A percentile compares a stretch with the other conserved stretches of the same genome.
Evolutionary conservation across 805 yeast species (phyloP).

Genomic region (Candida pseudofarinosa): DNA sequence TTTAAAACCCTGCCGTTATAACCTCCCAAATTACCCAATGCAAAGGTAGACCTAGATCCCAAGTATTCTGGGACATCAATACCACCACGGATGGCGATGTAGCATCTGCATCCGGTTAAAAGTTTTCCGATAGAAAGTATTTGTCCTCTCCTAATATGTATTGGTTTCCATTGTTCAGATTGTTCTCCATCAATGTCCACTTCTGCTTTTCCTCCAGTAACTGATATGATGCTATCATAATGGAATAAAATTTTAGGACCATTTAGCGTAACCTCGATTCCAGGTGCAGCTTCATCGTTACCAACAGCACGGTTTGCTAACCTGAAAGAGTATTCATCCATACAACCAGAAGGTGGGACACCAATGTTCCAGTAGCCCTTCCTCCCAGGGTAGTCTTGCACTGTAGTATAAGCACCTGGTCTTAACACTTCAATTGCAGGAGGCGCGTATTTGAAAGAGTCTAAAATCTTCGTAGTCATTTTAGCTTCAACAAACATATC

Average conservation of each 20-base stretch:
- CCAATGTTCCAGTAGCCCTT: constrained; percentile 84
- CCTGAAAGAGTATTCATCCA: constrained; percentile 90
- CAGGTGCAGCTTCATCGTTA: constrained; percentile 77
- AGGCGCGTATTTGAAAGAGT: constrained; percentile 73
- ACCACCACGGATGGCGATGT: constrained; percentile 88
- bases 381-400: constrained; percentile 97
- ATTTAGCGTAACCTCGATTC: constrained; percentile 78
- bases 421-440: constrained; percentile 77
- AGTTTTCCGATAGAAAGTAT: constrained; percentile 78
- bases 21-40: constrained; percentile 91
- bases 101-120: constrained; percentile 79
- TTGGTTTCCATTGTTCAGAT: constrained; percentile 68
- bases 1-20: constrained; percentile 88
- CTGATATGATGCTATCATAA: constrained; percentile 67
- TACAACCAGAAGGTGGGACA: constrained; percentile 98
- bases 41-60: constrained; percentile 96
- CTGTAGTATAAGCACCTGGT: constrained; percentile 80
- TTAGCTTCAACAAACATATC: constrained; percentile 77
- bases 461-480: constrained; percentile 85
- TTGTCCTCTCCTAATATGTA: constrained; percentile 69
- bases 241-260: constrained; percentile 90
- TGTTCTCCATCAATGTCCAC: constrained; percentile 60
- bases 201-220: constrained; percentile 81
- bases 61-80: constrained; percentile 90
- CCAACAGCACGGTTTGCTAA: constrained; percentile 90